Base-by-base conservation (phyloP, 2,329 filamentous ascomycete species). In the Knufia petricola region DNA sequence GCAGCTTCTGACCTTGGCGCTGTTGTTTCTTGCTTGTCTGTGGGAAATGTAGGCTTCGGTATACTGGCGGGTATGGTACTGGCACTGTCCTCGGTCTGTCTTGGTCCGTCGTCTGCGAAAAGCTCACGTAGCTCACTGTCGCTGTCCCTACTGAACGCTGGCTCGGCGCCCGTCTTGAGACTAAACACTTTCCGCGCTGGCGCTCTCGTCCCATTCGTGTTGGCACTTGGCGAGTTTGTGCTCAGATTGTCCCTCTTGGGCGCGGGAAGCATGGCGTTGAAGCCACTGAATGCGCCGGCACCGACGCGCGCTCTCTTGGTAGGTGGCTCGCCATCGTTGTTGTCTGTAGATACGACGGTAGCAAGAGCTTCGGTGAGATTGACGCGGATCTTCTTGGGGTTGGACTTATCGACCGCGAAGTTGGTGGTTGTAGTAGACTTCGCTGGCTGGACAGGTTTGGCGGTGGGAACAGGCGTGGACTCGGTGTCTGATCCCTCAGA, bases 261-360 rank as follows among this genome's bases (percentile, higher is more conserved):
- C 21, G 89, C 75, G 2, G 90, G 90, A 17, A 96, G 74, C 57
- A 95, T 80, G 1, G 87, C 82, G 63, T 90, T 92, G 70, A 95
- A 92, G 2, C 82, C 85, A 45, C 84, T 77, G 59, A 94, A 89
- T 3, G 77, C 75, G 23, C 81, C 79, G 2, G 76, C 76, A 19
- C 73, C 75, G 1, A 77, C 78, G 43, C 80, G 80, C 15, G 77
- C 74, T 51, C 83, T 81, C 63, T 95, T 95, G 1, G 82, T 73
- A 0, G 85, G 83, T 0, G 82, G 82, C 21, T 65, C 70, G 51
- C 71, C 65, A 36, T 72, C 72, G 12, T 28, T 12, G 12, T 28
- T 12, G 26, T 6, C 12, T 28, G 26, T 28, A 28, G 26, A 28
- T 6, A 12, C 26, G 12, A 28, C 12, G 6, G 26, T 12, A 6